Evolutionary conservation across 176 grass and related monocot species (phyloP).

Genomic region (Areca catechu): DNA sequence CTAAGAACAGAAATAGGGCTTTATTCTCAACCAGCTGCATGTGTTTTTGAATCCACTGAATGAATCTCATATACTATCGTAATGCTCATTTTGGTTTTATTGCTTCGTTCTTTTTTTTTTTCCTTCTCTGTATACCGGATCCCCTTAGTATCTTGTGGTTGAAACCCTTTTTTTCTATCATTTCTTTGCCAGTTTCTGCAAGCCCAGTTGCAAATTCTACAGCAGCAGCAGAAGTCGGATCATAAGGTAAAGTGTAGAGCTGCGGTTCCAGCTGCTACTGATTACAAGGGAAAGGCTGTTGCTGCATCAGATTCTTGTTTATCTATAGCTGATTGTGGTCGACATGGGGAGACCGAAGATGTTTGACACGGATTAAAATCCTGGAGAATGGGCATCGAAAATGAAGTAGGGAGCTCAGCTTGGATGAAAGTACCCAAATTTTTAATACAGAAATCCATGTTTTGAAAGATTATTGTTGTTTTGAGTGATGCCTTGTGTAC

Average conservation of each 20-base stretch:
- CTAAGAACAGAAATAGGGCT: no score
- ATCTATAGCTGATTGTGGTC: neutral
- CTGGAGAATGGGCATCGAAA: neutral
- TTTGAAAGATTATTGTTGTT: no score
- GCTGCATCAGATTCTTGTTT: neutral
- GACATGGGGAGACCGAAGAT: neutral
- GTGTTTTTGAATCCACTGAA: no score
- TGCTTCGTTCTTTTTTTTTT: neutral
- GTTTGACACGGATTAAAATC: slow-evolving; percentile 1
- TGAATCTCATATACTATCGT: no score
- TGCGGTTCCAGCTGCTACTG: neutral
- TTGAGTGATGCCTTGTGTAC: no score
- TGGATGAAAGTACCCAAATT: no score
- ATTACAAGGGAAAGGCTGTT: slow-evolving; percentile 23
- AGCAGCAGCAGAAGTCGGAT: slow-evolving; percentile 15
- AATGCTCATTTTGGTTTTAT: neutral
- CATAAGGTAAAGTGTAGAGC: neutral
- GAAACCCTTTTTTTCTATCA: neutral
- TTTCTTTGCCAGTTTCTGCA: slow-evolving; percentile 43
- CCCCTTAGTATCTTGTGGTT: neutral
- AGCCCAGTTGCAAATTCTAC: slow-evolving; percentile 55
- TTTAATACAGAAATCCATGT: no score
- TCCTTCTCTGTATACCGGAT: neutral
- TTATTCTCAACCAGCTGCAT: no score
- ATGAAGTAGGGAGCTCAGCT: no score